A percentile compares a stretch with the other conserved stretches of the same genome.
These are phyloP conservation scores for Penicillium hesseltinei DNA, from an alignment of 2,329 filamentous ascomycete species.

Conservation along the genomic window DNA sequence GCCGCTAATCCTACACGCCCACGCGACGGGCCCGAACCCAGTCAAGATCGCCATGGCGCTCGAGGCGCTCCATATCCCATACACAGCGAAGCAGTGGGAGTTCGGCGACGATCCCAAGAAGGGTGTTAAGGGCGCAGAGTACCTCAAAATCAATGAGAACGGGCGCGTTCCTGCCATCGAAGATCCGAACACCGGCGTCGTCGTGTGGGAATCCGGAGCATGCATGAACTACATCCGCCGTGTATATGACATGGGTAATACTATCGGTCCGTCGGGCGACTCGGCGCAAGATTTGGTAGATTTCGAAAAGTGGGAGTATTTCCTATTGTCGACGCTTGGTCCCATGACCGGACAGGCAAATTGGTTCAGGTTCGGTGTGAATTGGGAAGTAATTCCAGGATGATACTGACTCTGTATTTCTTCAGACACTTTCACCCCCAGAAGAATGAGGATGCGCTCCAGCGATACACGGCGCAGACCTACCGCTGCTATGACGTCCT, in stretches of 20 bases:
- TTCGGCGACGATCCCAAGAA: constrained; percentile 40
- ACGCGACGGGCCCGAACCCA: constrained; percentile 44
- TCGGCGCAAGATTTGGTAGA: constrained; percentile 42
- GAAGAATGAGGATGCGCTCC: constrained; percentile 45
- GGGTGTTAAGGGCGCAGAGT: constrained; percentile 31
- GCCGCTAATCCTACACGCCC: constrained; percentile 43
- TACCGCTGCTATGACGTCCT: constrained; percentile 45
- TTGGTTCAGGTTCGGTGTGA: constrained; percentile 36
- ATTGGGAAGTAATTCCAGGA: neutral
- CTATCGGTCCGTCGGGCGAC: constrained; percentile 34
- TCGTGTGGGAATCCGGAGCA: constrained; percentile 41
- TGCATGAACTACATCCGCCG: constrained; percentile 41
- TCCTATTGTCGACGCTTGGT: constrained; percentile 42
- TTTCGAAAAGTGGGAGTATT: constrained; percentile 49
- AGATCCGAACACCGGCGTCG: constrained; percentile 41
- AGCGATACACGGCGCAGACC: constrained; percentile 41
- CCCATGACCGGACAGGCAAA: constrained; percentile 45
- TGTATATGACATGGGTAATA: constrained; percentile 44
- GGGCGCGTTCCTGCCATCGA: constrained; percentile 43
- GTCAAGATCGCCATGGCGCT: constrained; percentile 46
- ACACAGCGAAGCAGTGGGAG: constrained; percentile 44
- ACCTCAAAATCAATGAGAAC: constrained; percentile 47
- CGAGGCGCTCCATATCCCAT: constrained; percentile 43
- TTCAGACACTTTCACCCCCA: constrained; percentile 38
- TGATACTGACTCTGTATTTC: neutral